These are phyloP conservation scores for Crocinoboletus sp. DNA, from an alignment of 1,284 basidiomycete species.

Conservation along the genomic window DNA sequence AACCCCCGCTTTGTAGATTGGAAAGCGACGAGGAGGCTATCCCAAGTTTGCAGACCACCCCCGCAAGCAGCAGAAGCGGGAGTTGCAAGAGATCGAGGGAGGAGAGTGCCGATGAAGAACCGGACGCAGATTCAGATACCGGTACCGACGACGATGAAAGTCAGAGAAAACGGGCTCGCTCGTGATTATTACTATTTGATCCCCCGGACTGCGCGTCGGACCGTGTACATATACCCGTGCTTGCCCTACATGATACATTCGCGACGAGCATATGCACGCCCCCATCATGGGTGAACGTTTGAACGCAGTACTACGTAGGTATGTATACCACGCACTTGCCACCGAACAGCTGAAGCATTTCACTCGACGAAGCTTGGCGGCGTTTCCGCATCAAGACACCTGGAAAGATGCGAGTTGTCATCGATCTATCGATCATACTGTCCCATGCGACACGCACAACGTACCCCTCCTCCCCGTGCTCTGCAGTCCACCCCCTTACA, in stretches of 20 bases:
- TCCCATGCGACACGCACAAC: conserved; percentile 41
- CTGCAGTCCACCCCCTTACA: conserved; percentile 60
- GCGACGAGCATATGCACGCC: conserved; percentile 31
- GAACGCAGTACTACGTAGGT: too few relatives aligned
- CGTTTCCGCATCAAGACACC: conserved; percentile 49
- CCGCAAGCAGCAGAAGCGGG: conserved; percentile 16
- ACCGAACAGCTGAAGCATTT: not conserved
- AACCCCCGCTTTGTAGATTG: conserved; percentile 12
- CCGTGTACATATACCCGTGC: not conserved
- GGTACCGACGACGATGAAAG: conserved; percentile 1
- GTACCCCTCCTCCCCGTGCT: conserved; percentile 33
- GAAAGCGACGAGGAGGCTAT: conserved; percentile 26
- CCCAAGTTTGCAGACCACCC: conserved; percentile 27
- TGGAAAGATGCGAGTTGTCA: conserved; percentile 20
- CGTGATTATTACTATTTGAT: too few relatives aligned
- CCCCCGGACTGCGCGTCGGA: too few relatives aligned
- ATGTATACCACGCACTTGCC: too few relatives aligned
- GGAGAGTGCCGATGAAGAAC: not conserved
- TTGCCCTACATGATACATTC: not conserved
- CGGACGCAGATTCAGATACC: not conserved
- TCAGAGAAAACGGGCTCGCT: conserved; percentile 16
- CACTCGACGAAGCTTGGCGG: not conserved
- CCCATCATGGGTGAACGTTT: not conserved
- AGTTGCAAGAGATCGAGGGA: conserved; percentile 17
- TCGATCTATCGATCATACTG: conserved; percentile 4